phyloP scores from a whole-genome alignment of 2,329 filamentous ascomycete species.

The Epichloe uncinata region DNA sequence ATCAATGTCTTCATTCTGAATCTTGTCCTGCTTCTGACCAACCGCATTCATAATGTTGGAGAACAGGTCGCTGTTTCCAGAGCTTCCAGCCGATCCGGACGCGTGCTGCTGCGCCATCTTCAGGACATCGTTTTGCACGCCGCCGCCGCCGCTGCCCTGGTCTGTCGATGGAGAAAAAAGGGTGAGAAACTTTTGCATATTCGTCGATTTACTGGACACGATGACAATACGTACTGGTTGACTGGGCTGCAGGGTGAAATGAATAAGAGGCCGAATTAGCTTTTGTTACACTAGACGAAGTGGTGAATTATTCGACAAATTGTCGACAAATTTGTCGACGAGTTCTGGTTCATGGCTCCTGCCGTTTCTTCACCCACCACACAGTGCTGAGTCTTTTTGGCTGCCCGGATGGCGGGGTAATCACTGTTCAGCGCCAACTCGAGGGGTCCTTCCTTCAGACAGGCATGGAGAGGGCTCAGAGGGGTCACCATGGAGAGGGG shows the following conservation, averaged over 20 bases:
- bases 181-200: not conserved
- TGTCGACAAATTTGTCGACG: not conserved
- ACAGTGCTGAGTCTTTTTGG: not conserved
- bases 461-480: no score
- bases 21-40: slow-evolving; percentile 33
- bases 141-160: slow-evolving; percentile 16
- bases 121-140: slow-evolving; percentile 32
- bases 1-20: slow-evolving; percentile 34
- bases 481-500: no score
- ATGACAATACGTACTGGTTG: slow-evolving; percentile 7
- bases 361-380: not conserved
- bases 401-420: not conserved
- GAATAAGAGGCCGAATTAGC: not conserved
- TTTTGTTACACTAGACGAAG: not conserved
- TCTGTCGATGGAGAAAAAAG: not conserved
- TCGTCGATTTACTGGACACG: no score
- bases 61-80: slow-evolving; percentile 36
- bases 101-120: slow-evolving; percentile 35
- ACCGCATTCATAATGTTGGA: slow-evolving; percentile 33
- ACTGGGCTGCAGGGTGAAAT: not conserved
- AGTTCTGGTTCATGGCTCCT: not conserved
- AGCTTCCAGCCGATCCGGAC: slow-evolving; percentile 30
- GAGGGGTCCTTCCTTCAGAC: no score
- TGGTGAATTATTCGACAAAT: no score
- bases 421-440: no score